These are phyloP conservation scores for Pseudohyphozyma bogoriensis DNA, from an alignment of 768 basidiomycete species.

Conservation along the genomic window DNA sequence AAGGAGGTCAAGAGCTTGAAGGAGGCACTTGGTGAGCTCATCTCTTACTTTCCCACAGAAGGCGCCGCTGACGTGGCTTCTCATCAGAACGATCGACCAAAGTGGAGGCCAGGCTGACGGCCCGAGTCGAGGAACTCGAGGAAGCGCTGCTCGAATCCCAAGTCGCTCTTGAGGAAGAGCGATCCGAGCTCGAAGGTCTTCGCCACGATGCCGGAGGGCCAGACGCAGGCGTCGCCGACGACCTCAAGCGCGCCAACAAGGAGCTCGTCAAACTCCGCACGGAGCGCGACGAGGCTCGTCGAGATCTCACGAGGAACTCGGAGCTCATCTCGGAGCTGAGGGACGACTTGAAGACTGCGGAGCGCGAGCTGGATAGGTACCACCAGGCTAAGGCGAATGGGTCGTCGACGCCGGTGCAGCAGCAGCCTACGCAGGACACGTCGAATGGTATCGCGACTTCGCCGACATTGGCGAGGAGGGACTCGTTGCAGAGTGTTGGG, in stretches of 20 bases:
- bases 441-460: neutral
- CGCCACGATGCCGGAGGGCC: slow-evolving; percentile 52
- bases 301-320: slow-evolving; percentile 10
- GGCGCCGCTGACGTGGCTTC: neutral
- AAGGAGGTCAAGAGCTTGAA: slow-evolving; percentile 60
- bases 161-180: slow-evolving; percentile 73
- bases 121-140: slow-evolving; percentile 72
- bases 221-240: slow-evolving; percentile 42
- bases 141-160: slow-evolving; percentile 81
- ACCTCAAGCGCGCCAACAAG: slow-evolving; percentile 47
- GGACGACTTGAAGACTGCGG: slow-evolving; percentile 31
- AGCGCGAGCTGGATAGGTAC: slow-evolving; percentile 29
- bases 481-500: slow-evolving; percentile 12
- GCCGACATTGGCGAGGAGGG: neutral
- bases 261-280: slow-evolving; percentile 45
- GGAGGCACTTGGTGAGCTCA: slow-evolving; percentile 54
- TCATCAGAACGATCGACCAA: slow-evolving; percentile 37
- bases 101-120: slow-evolving; percentile 53
- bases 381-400: no score
- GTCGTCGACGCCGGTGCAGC: neutral
- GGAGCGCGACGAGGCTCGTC: slow-evolving; percentile 28
- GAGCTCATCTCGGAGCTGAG: slow-evolving; percentile 18
- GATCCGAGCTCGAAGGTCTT: slow-evolving; percentile 73
- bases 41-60: neutral
- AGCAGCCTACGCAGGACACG: neutral